Evolutionary conservation across 2,329 filamentous ascomycete species (phyloP), one percentile per base, ranked within the genome.

Genomic region (Plectosphaerella sp.): DNA sequence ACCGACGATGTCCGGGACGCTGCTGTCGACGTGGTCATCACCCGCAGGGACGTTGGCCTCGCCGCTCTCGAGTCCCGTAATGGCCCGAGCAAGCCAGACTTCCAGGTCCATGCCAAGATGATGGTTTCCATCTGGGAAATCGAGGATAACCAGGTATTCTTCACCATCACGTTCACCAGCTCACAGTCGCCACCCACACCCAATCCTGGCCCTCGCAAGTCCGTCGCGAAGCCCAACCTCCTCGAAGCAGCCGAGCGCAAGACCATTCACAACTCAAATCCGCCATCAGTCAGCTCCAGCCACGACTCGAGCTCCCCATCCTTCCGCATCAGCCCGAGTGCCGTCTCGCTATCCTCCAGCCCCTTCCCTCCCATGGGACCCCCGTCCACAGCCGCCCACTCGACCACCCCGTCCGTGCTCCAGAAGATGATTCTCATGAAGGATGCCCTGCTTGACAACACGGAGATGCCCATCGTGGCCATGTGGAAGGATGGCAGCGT

Each of bases 401-500:
- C 80, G 0, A 78, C 76, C 51, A 75, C 81, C 3, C 83, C 86
- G 0, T 87, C 87, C 0, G 73, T 87, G 12, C 76, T 91, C 22
- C 84, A 89, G 60, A 93, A 91, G 64, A 82, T 89, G 51, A 83
- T 81, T 8, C 75, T 85, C 48, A 82, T 93, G 72, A 92, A 91
- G 65, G 88, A 92, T 63, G 87, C 88, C 1, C 75, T 92, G 18
- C 71, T 93, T 7, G 87, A 91, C 62, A 88, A 84, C 39, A 88
- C 89, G 24, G 80, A 83, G 55, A 84, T 89, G 63, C 88, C 89
- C 0, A 86, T 90, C 20, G 73, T 91, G 45, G 86, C 87, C 22
- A 88, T 91, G 83, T 92, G 89, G 89, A 87, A 86, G 62, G 89
- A 93, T 58, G 83, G 87, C 50, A 87, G 82, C 47, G 83, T 91